These are phyloP conservation scores for Trichoderma sp. DNA, from an alignment of 2,329 filamentous ascomycete species.

Conservation along the genomic window DNA sequence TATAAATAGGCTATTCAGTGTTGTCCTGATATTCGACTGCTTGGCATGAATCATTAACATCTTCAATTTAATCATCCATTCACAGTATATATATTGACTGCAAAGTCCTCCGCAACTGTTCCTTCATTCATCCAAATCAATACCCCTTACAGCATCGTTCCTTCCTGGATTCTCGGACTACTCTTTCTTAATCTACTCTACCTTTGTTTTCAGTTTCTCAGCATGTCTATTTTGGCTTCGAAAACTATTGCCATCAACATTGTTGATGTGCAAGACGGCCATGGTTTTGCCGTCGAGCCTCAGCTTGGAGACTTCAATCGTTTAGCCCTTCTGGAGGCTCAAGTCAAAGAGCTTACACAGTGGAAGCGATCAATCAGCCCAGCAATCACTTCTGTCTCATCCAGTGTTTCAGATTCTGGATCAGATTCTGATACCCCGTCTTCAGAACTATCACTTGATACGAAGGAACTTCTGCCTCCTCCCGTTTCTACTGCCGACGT, in stretches of 20 bases:
- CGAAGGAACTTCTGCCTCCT: background rate
- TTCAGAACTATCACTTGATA: background rate
- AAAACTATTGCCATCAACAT: slow-evolving; percentile 1
- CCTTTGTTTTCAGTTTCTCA: background rate
- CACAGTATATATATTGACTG: background rate
- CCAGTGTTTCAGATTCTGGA: background rate
- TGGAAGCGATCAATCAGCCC: background rate
- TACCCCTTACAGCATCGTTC: background rate
- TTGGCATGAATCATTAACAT: background rate
- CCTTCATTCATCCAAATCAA: background rate
- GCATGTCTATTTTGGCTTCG: background rate
- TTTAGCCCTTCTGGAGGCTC: background rate
- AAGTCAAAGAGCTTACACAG: background rate
- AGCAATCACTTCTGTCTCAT: background rate
- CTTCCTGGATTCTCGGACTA: background rate
- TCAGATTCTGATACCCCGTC: background rate
- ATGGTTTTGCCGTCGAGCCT: background rate
- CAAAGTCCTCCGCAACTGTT: background rate
- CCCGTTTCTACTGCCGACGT: background rate
- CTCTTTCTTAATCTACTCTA: background rate
- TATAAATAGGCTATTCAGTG: background rate
- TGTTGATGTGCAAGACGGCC: slow-evolving; percentile 3
- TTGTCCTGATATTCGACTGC: background rate
- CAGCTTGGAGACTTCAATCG: background rate
- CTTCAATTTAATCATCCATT: background rate